Conservation (phyloP, 2,329 filamentous ascomycete genomes). For the Clonostachys solani region DNA sequence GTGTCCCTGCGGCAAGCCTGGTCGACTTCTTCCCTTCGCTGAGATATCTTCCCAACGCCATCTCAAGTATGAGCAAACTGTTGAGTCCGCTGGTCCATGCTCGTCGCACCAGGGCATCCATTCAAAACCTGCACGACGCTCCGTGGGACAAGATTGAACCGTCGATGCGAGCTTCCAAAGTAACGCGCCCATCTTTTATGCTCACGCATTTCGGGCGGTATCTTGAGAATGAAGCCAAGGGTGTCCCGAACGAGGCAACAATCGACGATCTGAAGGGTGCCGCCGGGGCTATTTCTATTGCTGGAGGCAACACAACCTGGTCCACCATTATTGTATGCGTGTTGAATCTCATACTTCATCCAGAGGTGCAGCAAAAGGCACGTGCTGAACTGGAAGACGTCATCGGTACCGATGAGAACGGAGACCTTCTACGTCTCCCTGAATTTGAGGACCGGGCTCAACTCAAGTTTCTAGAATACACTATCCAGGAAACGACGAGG, state of each 20-base stretch:
- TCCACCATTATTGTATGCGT: slow-evolving; percentile 36
- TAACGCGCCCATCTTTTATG: slow-evolving; percentile 9
- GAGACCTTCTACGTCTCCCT: slow-evolving; percentile 27
- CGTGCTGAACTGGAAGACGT: slow-evolving; percentile 40
- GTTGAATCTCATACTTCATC: slow-evolving; percentile 35
- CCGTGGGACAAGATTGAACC: slow-evolving; percentile 31
- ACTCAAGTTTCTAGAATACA: slow-evolving; percentile 36
- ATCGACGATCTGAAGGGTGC: slow-evolving; percentile 43
- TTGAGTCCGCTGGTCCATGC: slow-evolving; percentile 14
- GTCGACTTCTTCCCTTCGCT: slow-evolving; percentile 44
- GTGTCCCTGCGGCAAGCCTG: slow-evolving; percentile 24
- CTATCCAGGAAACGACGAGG: slow-evolving; percentile 41
- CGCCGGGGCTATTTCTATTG: slow-evolving; percentile 40
- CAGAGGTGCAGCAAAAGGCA: slow-evolving; percentile 39
- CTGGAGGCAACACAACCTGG: slow-evolving; percentile 41
- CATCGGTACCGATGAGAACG: slow-evolving; percentile 24
- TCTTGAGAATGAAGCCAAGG: slow-evolving; percentile 17
- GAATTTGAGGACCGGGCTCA: slow-evolving; percentile 34
- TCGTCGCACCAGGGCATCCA: slow-evolving; percentile 20
- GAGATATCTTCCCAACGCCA: slow-evolving; percentile 30
- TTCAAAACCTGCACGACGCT: slow-evolving; percentile 34
- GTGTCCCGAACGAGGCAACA: slow-evolving; percentile 22
- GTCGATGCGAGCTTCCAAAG: slow-evolving; percentile 17
- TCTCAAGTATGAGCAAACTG: slow-evolving; percentile 16
- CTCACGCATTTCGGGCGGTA: slow-evolving; percentile 10